These are phyloP conservation scores for Fusarium papillatum DNA, from an alignment of 2,329 filamentous ascomycete species.

Conservation along the genomic window DNA sequence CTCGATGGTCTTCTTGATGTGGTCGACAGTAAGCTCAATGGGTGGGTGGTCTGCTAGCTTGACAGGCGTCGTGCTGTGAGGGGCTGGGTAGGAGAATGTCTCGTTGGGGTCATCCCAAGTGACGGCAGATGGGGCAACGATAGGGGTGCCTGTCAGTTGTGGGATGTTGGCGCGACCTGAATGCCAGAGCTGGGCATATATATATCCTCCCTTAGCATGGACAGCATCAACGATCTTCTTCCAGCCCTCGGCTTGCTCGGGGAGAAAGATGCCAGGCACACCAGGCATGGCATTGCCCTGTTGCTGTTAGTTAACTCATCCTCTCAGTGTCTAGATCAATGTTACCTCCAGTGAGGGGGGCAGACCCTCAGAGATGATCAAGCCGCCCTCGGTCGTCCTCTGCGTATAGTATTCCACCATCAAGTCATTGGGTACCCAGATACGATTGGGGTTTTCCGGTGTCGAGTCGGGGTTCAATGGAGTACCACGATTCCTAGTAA, in stretches of 20 bases:
- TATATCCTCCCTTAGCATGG: conserved; percentile 70
- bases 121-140: conserved; percentile 56
- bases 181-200: conserved; percentile 73
- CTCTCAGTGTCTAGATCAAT: rapidly evolving
- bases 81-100: conserved; percentile 52
- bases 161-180: conserved; percentile 55
- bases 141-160: conserved; percentile 51
- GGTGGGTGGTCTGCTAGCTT: conserved; percentile 50
- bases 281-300: conserved; percentile 54
- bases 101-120: conserved; percentile 60
- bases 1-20: conserved; percentile 52
- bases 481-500: conserved; percentile 66
- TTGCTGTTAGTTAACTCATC: not conserved
- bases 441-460: conserved; percentile 58
- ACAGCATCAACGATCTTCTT: conserved; percentile 70
- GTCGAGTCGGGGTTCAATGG: conserved; percentile 57
- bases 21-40: conserved; percentile 54
- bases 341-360: conserved; percentile 58
- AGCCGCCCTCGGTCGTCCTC: conserved; percentile 55
- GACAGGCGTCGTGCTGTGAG: conserved; percentile 52
- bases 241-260: conserved; percentile 70
- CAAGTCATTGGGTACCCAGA: conserved; percentile 54
- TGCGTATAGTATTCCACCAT: conserved; percentile 60
- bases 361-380: conserved; percentile 60
- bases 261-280: conserved; percentile 69